Evolutionary conservation across 2,329 filamentous ascomycete genomes (phyloP), one percentile per base, ranked within the genome.

Genomic region (Sporothrix dimorphospora): DNA sequence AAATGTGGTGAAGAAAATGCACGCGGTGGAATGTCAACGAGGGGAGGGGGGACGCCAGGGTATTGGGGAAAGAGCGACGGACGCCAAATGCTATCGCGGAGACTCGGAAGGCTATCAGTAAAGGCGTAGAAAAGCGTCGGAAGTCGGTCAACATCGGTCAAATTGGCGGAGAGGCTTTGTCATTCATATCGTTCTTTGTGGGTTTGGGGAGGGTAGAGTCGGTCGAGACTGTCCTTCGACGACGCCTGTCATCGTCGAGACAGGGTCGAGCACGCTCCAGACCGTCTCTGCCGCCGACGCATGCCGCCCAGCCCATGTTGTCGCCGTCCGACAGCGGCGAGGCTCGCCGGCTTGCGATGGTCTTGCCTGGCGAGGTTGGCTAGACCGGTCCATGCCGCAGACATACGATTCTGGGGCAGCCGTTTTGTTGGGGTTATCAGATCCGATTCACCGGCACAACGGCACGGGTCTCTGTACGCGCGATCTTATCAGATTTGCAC

Each of bases 311-410:
- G 4, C 14, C 42, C 38, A 24, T 63, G 4, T 42, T 42, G n/a
- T 63, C 7, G 3, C 27, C 38, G 59, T 63, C 59, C 59, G 59
- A 63, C 59, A 27, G 40, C 59, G 59, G 59, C 59, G 59, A 55
- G 55, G 14, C 4, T 63, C 30, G 11, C 38, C 59, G 59, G 59
- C 38, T 63, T 27, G 34, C n/a, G n/a, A n/a, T n/a, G 55, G 19
- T n/a, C 6, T 40, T 40, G 16, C 16, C 30, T 11, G 4, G 9
- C 16, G 34, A 21, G 51, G 3, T 3, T 30, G 51, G 51, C 4
- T 27, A 12, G 21, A 55, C 21, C 51, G 21, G 51, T 55, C 24
- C 8, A 30, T 55, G 51, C 24, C 51, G 51, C 2, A 30, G 51
- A 21, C 24, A 16, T 30, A 24, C 30, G 21, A 30, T 19, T 6